Evolutionary conservation across 2,329 filamentous ascomycete species (phyloP), one percentile per base, ranked within the genome.

Genomic region (Aspergillus flavus): DNA sequence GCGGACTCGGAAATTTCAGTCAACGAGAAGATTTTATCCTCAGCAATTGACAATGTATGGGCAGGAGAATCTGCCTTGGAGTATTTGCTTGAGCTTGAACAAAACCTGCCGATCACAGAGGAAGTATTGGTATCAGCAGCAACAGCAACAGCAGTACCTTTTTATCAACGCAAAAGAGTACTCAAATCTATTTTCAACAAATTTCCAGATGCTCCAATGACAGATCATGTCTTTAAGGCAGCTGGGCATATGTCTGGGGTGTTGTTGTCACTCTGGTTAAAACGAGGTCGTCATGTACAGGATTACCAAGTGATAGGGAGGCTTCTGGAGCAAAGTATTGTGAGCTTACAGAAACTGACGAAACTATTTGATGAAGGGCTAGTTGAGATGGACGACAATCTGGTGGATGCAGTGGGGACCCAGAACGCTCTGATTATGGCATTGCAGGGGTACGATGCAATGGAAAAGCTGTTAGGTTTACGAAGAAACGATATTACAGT

Each of bases 221-320:
- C 36, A 41, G 36, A 19, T 19, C 36, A 7, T 41, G 36, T 41
- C 36, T 41, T 41, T 3, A 7, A 19, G 36, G 36, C 6, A 41
- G 6, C 36, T 39, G 0, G 14, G 6, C 0, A 1, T 14, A 2
- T 0, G 4, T 11, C 5, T 39, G 5, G 1, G 36, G 14, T 2
- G 16, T 6, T 39, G 14, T 39, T 39, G 16, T 19, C 36, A 41
- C 6, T 16, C 36, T 19, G 36, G 36, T 4, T 41, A 3, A 7
- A 41, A 19, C 16, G 36, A 41, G 16, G 36, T 9, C 16, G 16
- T 19, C 36, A 41, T 9, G 3, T 19, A 41, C 14, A 41, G 16
- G 14, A 41, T 19, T 19, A 0, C 16, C 36, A 19, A 19, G 0
- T 41, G 36, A 41, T 41, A 19, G 16, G 16, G 36, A 19, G 16